Evolutionary conservation across 108 stramenopile genomes (phyloP), one percentile per base, ranked within the genome.

Genomic region (Skeletonema costatum): DNA sequence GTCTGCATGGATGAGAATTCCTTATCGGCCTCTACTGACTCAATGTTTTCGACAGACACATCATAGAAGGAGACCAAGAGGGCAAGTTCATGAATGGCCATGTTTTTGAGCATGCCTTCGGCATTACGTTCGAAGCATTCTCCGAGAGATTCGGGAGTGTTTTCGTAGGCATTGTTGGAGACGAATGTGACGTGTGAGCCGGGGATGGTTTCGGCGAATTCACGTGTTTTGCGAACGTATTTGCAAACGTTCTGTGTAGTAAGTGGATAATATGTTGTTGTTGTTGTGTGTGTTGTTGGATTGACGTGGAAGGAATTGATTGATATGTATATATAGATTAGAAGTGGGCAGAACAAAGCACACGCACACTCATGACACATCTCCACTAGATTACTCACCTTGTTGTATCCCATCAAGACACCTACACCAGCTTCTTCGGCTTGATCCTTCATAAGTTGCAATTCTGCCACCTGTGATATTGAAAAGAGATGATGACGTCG

Each of bases 91-190:
- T 97, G 96, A 50, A 97, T 94, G 76, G 93, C 96, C 96, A 97
- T 97, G 87, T 97, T 97, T 89, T 97, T 97, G 32, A 97, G 85
- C 93, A 97, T 95, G 61, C 96, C 96, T 82, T 97, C 96, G 70
- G 88, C 85, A 67, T 97, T 97, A 61, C 96, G 91, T 80, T 93
- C 92, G 84, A 97, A 97, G 87, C 96, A 97, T 83, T 97, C 96
- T 76, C 93, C 93, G 44, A 97, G 91, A 9, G 88, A 90, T 73
- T 91, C 93, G 32, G 87, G 78, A 17, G 90, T 95, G 75, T 92
- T 91, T 70, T 94, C 91, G 83, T 97, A 97, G 48, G 93, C 89
- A 75, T 97, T 97, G 92, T 93, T 93, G 64, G 90, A 88, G 33
- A 97, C 92, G 79, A 97, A 93, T 32, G 93, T 93, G 48, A 92